Evolutionary conservation across 345 rosid genomes (phyloP).

Genomic region (Sisymbrium irio): DNA sequence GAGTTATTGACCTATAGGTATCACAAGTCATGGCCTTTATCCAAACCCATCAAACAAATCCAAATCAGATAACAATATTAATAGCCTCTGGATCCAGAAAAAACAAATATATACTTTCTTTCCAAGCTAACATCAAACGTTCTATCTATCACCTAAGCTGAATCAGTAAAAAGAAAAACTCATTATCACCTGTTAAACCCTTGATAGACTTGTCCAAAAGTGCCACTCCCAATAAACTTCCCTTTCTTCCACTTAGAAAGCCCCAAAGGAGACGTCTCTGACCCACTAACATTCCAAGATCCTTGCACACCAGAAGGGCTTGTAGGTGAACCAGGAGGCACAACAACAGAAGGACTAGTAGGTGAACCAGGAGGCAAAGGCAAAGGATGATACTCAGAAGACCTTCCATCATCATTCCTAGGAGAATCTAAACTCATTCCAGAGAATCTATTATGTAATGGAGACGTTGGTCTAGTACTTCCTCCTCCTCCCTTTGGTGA

Average conservation of each 20-base stretch:
- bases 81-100: too few relatives aligned
- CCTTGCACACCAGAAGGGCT: conserved; percentile 65
- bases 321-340: conserved; percentile 82
- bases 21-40: too few relatives aligned
- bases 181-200: conserved; percentile 81
- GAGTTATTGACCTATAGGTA: too few relatives aligned
- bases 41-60: neutral
- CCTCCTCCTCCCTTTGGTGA: conserved; percentile 54
- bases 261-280: conserved; percentile 37
- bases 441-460: conserved; percentile 56
- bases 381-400: conserved; percentile 67
- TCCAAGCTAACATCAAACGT: too few relatives aligned
- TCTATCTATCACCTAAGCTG: neutral
- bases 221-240: conserved; percentile 87
- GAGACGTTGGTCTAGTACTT: conserved; percentile 73
- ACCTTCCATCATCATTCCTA: conserved; percentile 56
- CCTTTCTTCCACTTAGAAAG: conserved; percentile 83
- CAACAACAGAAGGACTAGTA: conserved; percentile 63
- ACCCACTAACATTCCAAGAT: conserved; percentile 41
- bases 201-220: conserved; percentile 90
- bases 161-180: neutral
- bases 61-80: too few relatives aligned
- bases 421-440: conserved; percentile 62
- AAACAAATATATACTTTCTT: too few relatives aligned
- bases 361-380: conserved; percentile 97